Conservation (phyloP, 1,284 basidiomycete species). For the Trichosporon sp. region DNA sequence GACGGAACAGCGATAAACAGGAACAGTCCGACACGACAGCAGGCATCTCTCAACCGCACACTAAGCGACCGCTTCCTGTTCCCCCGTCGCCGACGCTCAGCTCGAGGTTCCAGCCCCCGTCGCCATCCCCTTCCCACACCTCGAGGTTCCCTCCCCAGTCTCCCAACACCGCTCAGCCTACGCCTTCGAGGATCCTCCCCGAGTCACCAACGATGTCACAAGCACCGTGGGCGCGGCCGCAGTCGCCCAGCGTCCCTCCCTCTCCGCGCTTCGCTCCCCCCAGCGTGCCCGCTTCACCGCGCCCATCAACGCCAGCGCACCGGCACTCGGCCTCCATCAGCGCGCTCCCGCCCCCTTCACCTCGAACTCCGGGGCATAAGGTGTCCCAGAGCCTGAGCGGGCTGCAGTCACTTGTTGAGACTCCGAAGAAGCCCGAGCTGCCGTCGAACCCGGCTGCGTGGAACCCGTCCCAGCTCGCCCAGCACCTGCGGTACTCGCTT, state of each 20-base stretch:
- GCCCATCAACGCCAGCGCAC: background rate
- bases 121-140: background rate
- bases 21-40: background rate
- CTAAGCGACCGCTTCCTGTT: background rate
- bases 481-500: constrained; percentile 34
- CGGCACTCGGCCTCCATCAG: background rate
- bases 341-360: background rate
- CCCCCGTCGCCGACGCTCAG: background rate
- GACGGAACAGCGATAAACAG: background rate
- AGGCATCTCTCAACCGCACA: background rate
- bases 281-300: background rate
- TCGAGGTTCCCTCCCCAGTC: background rate
- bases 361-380: constrained; percentile 1
- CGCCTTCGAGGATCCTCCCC: background rate
- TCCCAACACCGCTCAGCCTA: background rate
- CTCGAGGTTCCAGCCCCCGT: background rate
- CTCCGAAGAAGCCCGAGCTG: background rate
- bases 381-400: background rate
- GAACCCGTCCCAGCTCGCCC: constrained; percentile 32
- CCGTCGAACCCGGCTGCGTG: background rate
- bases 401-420: background rate
- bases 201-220: background rate
- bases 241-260: background rate
- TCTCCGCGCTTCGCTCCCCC: background rate
- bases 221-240: background rate